Conservation (phyloP, 106 monocot genomes). For the Apostasia shenzhenica region DNA sequence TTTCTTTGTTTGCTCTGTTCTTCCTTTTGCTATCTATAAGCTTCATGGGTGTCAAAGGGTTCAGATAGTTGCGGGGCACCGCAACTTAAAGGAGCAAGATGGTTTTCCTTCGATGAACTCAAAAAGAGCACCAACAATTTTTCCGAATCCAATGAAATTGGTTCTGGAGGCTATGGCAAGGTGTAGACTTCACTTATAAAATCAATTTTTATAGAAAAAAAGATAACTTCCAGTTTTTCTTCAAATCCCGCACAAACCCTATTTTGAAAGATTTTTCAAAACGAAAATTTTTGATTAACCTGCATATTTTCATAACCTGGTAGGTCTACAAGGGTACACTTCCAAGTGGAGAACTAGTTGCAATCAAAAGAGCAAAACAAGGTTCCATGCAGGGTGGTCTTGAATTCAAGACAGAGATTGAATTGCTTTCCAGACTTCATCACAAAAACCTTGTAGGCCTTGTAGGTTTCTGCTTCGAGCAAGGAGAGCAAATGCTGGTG, state of each 20-base stretch:
- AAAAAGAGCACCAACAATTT: constrained; percentile 52
- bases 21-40: constrained; percentile 11
- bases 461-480: constrained; percentile 80
- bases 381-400: constrained; percentile 85
- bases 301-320: neutral
- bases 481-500: constrained; percentile 87
- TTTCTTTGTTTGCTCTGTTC: neutral
- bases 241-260: neutral
- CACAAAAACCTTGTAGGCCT: constrained; percentile 82
- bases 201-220: neutral
- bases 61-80: constrained; percentile 38
- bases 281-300: too few relatives aligned
- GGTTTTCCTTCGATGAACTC: constrained; percentile 47
- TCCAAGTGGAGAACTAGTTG: constrained; percentile 53
- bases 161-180: constrained; percentile 66
- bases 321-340: constrained; percentile 83
- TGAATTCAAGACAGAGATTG: constrained; percentile 96
- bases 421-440: constrained; percentile 80
- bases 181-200: constrained; percentile 19
- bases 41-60: constrained; percentile 37
- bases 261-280: too few relatives aligned
- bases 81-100: constrained; percentile 60
- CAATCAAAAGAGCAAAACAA: constrained; percentile 75
- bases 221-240: neutral
- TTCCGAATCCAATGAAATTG: constrained; percentile 50